Evolutionary conservation across 176 grass and related monocot species (phyloP).

Genomic region (Phyllostachys edulis): DNA sequence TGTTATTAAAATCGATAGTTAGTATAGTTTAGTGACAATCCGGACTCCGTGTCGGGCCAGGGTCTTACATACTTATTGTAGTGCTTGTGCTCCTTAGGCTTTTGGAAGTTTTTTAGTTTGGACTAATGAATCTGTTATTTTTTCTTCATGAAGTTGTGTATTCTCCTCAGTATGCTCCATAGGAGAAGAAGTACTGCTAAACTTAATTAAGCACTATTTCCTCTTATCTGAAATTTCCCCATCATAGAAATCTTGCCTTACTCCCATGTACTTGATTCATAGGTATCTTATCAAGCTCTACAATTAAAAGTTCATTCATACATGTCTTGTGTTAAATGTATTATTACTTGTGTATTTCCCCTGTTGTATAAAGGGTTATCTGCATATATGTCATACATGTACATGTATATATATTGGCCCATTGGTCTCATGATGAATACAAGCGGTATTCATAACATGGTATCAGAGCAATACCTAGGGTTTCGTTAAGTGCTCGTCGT

Average conservation of each 20-base stretch:
- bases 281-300: slow-evolving; percentile 8
- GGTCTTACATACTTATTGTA: no score
- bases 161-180: neutral
- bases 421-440: no score
- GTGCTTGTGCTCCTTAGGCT: neutral
- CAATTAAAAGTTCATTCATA: neutral
- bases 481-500: no score
- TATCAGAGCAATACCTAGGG: no score
- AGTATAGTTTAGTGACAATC: no score
- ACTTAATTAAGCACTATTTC: neutral
- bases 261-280: neutral
- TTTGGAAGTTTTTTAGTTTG: neutral
- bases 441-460: no score
- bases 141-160: neutral
- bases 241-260: slow-evolving; percentile 13
- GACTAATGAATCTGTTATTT: neutral
- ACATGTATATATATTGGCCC: no score
- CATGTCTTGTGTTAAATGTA: slow-evolving; percentile 12
- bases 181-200: neutral
- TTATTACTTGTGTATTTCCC: no score
- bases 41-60: no score
- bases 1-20: no score
- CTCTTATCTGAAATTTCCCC: neutral
- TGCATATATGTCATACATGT: no score
- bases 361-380: no score